Evolutionary conservation across 805 yeast genomes (phyloP).

Genomic region (Priceomyces medius): DNA sequence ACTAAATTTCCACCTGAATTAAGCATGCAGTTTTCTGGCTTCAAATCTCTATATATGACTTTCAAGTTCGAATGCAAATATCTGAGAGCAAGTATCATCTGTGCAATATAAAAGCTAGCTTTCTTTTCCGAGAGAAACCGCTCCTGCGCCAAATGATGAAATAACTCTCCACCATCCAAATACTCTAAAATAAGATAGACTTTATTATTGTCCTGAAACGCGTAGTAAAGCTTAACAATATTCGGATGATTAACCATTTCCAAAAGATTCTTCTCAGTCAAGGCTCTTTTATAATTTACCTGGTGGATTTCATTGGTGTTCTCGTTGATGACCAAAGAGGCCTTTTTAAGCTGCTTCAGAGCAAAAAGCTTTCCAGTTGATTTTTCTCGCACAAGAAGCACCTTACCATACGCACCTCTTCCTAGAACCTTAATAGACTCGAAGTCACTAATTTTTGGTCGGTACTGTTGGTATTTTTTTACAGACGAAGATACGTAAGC

Average conservation of each 20-base stretch:
- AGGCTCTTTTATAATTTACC: conserved; percentile 35
- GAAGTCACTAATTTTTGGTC: conserved; percentile 36
- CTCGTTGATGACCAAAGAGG: conserved; percentile 33
- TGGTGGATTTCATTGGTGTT: conserved; percentile 30
- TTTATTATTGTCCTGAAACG: conserved; percentile 45
- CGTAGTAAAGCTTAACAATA: conserved; percentile 44
- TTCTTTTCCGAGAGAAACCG: conserved; percentile 29
- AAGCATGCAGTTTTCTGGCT: conserved; percentile 48
- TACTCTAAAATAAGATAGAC: conserved; percentile 45
- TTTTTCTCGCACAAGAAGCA: conserved; percentile 37
- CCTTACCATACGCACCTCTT: conserved; percentile 45
- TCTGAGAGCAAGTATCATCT: conserved; percentile 39
- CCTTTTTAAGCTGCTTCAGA: conserved; percentile 43
- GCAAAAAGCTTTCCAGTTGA: conserved; percentile 41
- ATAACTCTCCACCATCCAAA: conserved; percentile 46
- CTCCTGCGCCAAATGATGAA: conserved; percentile 39
- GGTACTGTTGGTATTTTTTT: conserved; percentile 13
- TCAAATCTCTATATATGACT: conserved; percentile 43
- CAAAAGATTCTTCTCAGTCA: conserved; percentile 41
- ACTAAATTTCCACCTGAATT: conserved; percentile 41
- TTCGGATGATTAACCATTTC: conserved; percentile 44
- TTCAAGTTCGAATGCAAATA: conserved; percentile 38
- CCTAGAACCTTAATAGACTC: conserved; percentile 45
- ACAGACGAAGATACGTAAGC: conserved; percentile 30
- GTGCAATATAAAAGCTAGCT: conserved; percentile 43